A percentile compares a stretch with the other conserved stretches of the same genome.
phyloP scores from a whole-genome alignment of 345 rosid species.

The Psidium guajava region DNA sequence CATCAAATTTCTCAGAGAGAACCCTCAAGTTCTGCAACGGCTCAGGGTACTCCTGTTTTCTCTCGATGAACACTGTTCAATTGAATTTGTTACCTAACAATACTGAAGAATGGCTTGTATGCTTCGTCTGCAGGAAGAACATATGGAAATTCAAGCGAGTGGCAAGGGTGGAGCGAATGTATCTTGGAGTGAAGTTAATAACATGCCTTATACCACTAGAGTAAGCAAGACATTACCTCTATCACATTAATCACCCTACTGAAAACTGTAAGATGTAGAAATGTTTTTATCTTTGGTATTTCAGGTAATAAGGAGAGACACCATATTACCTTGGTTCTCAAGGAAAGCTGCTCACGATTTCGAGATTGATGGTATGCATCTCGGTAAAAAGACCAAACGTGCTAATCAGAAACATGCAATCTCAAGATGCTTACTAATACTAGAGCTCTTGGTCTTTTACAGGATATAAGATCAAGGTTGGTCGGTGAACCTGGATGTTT shows the following conservation, averaged over 20 bases:
- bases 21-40: conserved; percentile 30
- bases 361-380: conserved; percentile 38
- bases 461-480: conserved; percentile 50
- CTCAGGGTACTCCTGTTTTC: conserved; percentile 29
- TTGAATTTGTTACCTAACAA: not conserved
- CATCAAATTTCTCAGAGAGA: conserved; percentile 47
- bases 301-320: conserved; percentile 53
- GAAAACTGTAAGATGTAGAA: not conserved
- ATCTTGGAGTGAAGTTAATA: conserved; percentile 46
- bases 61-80: not conserved
- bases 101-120: not conserved
- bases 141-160: conserved; percentile 20
- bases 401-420: not conserved
- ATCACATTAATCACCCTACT: not conserved
- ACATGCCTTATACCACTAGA: conserved; percentile 51
- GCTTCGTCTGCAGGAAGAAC: conserved; percentile 38
- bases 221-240: conserved; percentile 8
- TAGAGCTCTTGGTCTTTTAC: not conserved
- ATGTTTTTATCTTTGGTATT: not conserved
- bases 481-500: conserved; percentile 65
- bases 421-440: not conserved
- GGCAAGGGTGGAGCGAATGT: conserved; percentile 23
- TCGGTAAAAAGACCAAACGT: not conserved
- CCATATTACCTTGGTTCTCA: conserved; percentile 54
- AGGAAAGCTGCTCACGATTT: conserved; percentile 58